Evolutionary conservation across 2,329 filamentous ascomycete species (phyloP).

Genomic region (Colletotrichum magnum): DNA sequence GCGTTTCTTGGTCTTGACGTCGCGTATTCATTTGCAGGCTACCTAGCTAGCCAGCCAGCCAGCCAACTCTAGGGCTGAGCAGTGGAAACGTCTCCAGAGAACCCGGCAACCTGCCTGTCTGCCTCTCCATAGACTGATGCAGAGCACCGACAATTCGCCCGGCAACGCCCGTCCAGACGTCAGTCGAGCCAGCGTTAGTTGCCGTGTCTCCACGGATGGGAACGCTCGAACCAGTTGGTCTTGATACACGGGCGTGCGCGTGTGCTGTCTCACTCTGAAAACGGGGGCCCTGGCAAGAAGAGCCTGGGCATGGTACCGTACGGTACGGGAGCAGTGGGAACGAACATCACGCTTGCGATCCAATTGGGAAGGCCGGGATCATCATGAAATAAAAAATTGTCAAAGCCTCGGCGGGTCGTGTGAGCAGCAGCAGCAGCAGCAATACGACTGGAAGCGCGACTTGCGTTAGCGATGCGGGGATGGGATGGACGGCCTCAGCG

Average conservation of each 20-base stretch:
- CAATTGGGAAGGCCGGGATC: constrained; percentile 34
- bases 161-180: not conserved
- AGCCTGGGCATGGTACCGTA: not conserved
- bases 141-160: no score
- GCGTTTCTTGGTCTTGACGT: constrained; percentile 28
- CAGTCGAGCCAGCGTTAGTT: not conserved
- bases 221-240: not conserved
- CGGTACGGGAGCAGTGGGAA: constrained; percentile 24
- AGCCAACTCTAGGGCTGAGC: constrained; percentile 2
- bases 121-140: no score
- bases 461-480: constrained; percentile 38
- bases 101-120: no score
- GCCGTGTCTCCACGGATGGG: not conserved
- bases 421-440: constrained; percentile 16
- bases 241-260: constrained; percentile 26
- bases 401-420: constrained; percentile 37
- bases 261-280: constrained; percentile 36
- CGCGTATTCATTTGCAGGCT: constrained; percentile 19
- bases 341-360: not conserved
- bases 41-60: not conserved
- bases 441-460: constrained; percentile 23
- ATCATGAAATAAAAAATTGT: constrained; percentile 5
- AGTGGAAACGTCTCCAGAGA: constrained; percentile 5
- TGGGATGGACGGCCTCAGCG: constrained; percentile 24
- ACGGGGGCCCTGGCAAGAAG: constrained; percentile 22